Evolutionary conservation across 2,329 filamentous ascomycete species (phyloP).

Genomic region (Xylaria arbuscula): DNA sequence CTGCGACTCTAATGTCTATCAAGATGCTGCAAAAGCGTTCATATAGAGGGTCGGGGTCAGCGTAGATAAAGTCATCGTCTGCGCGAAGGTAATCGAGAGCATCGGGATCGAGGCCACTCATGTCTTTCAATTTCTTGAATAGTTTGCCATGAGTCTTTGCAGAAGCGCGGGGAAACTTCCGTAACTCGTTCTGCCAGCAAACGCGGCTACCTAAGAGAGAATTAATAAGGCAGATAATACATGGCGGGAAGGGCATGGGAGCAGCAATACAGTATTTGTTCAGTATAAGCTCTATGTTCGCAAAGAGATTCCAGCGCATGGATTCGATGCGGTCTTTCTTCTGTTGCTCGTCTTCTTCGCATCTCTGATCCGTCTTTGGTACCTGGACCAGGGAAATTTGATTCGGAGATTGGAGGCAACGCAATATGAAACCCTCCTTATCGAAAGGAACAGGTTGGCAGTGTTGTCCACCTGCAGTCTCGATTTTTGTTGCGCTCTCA

Average conservation of each 20-base stretch:
- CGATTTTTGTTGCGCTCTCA: constrained; percentile 8
- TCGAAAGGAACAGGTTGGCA: constrained; percentile 21
- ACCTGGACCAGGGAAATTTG: constrained; percentile 17
- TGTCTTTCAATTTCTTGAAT: constrained; percentile 8
- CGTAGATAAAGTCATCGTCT: constrained; percentile 24
- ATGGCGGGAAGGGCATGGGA: too few relatives aligned
- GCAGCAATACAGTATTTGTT: constrained; percentile 10
- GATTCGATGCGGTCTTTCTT: constrained; percentile 15
- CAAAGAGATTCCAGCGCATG: constrained; percentile 14
- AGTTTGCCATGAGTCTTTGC: neutral
- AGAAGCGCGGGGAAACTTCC: constrained; percentile 22
- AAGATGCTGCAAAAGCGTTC: constrained; percentile 15
- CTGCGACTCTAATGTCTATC: constrained; percentile 1
- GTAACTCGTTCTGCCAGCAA: constrained; percentile 15
- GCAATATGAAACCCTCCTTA: constrained; percentile 21
- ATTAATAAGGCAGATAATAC: neutral
- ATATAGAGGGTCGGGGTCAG: constrained; percentile 24
- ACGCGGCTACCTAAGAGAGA: neutral
- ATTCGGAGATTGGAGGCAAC: constrained; percentile 23
- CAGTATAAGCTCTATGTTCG: constrained; percentile 20
- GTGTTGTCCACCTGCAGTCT: neutral
- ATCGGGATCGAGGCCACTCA: constrained; percentile 15
- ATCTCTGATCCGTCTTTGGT: neutral
- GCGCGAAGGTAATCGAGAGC: constrained; percentile 27
- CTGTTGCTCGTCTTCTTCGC: constrained; percentile 15